A percentile compares a stretch with the other conserved stretches of the same genome.
Conservation (phyloP, 164 flowering plant genomes). For the Buxus sempervirens region DNA sequence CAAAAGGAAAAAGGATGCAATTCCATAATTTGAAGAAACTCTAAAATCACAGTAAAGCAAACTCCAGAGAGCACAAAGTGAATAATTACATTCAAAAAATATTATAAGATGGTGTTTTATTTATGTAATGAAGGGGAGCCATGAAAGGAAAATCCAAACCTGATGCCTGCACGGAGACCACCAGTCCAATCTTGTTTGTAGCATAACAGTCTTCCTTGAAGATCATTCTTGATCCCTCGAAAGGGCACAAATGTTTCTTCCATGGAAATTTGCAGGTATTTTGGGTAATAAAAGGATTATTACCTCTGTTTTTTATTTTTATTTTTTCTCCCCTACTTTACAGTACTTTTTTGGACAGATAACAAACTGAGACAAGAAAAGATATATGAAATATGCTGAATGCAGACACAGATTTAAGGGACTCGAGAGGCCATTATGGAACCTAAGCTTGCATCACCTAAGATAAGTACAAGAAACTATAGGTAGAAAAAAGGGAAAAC, state of each 20-base stretch:
- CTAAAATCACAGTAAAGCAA: neutral
- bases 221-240: constrained; percentile 88
- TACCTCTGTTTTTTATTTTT: constrained; percentile 9
- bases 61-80: neutral
- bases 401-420: constrained; percentile 16
- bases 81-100: neutral
- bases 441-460: constrained; percentile 35
- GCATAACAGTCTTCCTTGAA: constrained; percentile 70
- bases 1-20: neutral
- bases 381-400: constrained; percentile 16
- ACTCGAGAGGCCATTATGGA: constrained; percentile 60
- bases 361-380: constrained; percentile 12
- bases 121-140: neutral
- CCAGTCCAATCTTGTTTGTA: constrained; percentile 98
- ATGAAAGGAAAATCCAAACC: constrained; percentile 37
- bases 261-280: constrained; percentile 35
- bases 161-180: constrained; percentile 77
- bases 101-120: neutral
- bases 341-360: neutral
- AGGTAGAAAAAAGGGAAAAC: constrained; percentile 35
- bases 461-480: constrained; percentile 16
- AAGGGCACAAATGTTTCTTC: constrained; percentile 97
- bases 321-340: neutral
- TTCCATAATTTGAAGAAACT: neutral
- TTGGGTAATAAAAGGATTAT: constrained; percentile 7